These are phyloP conservation scores for Neonectria neomacrospora DNA, from an alignment of 2,329 filamentous ascomycete genomes.

Conservation along the genomic window DNA sequence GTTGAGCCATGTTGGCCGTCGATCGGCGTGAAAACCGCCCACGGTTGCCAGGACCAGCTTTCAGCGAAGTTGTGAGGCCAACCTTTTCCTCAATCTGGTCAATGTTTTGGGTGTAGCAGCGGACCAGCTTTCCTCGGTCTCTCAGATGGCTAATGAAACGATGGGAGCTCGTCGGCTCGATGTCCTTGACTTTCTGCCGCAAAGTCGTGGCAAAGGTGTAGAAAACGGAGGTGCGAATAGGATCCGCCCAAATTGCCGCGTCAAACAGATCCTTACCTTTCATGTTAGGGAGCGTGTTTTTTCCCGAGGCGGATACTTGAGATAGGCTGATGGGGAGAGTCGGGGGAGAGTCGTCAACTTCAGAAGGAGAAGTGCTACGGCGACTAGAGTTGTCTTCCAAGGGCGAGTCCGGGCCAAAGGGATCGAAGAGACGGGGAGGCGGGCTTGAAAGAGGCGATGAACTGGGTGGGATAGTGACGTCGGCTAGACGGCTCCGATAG, in stretches of 20 bases:
- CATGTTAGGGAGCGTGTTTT: slow-evolving; percentile 65
- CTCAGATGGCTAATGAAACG: slow-evolving; percentile 75
- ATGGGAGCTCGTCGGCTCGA: slow-evolving; percentile 73
- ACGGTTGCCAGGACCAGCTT: slow-evolving; percentile 69
- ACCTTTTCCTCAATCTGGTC: slow-evolving; percentile 78
- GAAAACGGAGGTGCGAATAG: slow-evolving; percentile 74
- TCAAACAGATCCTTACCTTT: slow-evolving; percentile 80
- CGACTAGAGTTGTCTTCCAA: slow-evolving; percentile 51
- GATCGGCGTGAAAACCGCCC: slow-evolving; percentile 67
- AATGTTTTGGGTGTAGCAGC: slow-evolving; percentile 82
- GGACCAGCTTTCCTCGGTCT: slow-evolving; percentile 73
- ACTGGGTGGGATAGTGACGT: slow-evolving; percentile 45
- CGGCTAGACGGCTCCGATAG: slow-evolving; percentile 37
- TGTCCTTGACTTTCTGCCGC: slow-evolving; percentile 71
- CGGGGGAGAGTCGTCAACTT: slow-evolving; percentile 57
- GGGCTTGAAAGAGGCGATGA: slow-evolving; percentile 70
- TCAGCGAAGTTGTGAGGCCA: slow-evolving; percentile 71
- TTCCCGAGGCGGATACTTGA: slow-evolving; percentile 50
- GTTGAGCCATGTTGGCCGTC: slow-evolving; percentile 48
- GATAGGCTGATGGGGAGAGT: slow-evolving; percentile 54
- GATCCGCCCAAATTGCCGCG: slow-evolving; percentile 75
- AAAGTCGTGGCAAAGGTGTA: slow-evolving; percentile 78
- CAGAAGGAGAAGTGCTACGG: slow-evolving; percentile 56
- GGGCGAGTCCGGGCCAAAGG: slow-evolving; percentile 54
- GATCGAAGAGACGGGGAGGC: slow-evolving; percentile 63